Base-by-base conservation (phyloP, 2,329 filamentous ascomycete genomes). In the Trichoderma endophyticum region DNA sequence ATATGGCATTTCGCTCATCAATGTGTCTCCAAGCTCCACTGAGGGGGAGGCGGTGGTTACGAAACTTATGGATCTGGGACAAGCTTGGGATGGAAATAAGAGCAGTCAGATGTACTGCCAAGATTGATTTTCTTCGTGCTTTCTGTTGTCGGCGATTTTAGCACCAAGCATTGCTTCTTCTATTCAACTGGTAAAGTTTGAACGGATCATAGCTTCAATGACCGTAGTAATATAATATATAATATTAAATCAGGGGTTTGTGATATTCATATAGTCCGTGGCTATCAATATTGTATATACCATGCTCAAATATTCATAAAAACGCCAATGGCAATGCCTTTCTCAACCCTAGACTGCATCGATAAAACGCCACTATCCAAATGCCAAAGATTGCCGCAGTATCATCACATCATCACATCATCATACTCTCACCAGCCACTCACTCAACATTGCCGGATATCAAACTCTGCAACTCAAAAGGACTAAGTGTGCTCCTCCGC, bases 401-500 rank as follows among this genome's bases (percentile, higher is more conserved):
- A 64, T n/a, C 28, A 30, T 26, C 30, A 21, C 34, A 48, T 21
- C 26, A 21, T 59, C 54, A 43, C 32, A 34, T 28, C 28, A 24
- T 34, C 18, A 48, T 26, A 18, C 21, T 14, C 14, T 48, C 18
- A 18, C 26, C 43, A 43, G 30, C 51, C 6, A 2, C 21, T 73
- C 48, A 80, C 83, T 86, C 72, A 85, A 89, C 72, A 77, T 76
- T 77, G 6, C 86, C 86, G 3, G 82, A 75, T 67, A 91, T 90
- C 78, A 93, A 79, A 59, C 86, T 89, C 81, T 92, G 88, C 77
- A 95, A 81, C 81, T 95, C 93, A 85, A 91, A 91, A 3, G 91
- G 90, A 76, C 88, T 94, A 36, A 95, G 82, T 24, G 92, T 95
- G 77, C 91, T 94, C 79, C 93, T 87, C 78, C 92, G 86, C 78